These are phyloP conservation scores for Chrysanthemum lavandulifolium DNA, from an alignment of 129 eudicot genomes.

Conservation along the genomic window DNA sequence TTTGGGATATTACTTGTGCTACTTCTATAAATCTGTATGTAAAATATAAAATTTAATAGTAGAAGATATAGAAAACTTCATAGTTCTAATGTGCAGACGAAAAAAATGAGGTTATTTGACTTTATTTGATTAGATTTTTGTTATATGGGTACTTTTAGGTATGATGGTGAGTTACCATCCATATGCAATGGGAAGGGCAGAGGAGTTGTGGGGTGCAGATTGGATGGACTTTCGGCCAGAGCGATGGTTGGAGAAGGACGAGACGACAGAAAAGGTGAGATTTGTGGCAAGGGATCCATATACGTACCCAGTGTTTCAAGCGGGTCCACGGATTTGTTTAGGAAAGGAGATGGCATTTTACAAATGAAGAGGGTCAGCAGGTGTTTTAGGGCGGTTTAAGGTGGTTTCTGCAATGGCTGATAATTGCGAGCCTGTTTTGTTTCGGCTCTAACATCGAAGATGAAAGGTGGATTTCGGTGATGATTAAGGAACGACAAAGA, in stretches of 20 bases:
- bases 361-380: constrained; percentile 66
- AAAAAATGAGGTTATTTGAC: too few relatives aligned
- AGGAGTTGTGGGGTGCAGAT: constrained; percentile 51
- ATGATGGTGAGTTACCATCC: constrained; percentile 46
- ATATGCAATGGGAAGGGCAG: constrained; percentile 71
- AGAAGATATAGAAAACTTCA: too few relatives aligned
- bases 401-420: constrained; percentile 47
- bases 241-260: constrained; percentile 57
- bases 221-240: constrained; percentile 56
- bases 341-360: constrained; percentile 75
- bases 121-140: too few relatives aligned
- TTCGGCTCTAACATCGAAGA: constrained; percentile 40
- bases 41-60: too few relatives aligned
- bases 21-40: too few relatives aligned
- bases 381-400: constrained; percentile 42
- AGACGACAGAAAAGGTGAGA: constrained; percentile 20
- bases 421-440: constrained; percentile 36
- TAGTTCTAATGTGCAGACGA: too few relatives aligned
- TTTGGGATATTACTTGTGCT: too few relatives aligned
- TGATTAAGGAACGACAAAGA: constrained; percentile 33
- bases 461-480: constrained; percentile 52
- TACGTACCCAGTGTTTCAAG: constrained; percentile 65
- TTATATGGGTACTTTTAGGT: neutral
- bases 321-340: constrained; percentile 72
- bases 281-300: constrained; percentile 40